Percentiles rank a stretch among this genome's conserved stretches.
These are phyloP conservation scores for Mortierella sp. DNA, from an alignment of 371 early-diverging fungal genomes.

Conservation along the genomic window DNA sequence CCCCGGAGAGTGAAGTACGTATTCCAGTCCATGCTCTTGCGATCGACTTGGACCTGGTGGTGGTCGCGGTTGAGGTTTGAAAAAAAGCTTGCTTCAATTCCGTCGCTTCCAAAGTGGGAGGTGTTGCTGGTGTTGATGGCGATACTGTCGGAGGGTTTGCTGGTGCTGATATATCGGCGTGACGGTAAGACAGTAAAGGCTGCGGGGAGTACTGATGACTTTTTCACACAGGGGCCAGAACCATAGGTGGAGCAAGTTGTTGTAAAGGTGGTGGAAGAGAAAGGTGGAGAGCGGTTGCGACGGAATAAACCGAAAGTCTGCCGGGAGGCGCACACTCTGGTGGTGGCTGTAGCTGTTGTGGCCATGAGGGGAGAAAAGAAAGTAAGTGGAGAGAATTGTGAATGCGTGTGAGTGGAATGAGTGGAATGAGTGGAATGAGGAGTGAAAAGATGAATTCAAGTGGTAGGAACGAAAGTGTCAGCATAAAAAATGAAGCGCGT, in stretches of 20 bases:
- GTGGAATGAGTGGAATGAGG: not conserved
- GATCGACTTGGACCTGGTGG: not conserved
- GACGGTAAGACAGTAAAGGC: not conserved
- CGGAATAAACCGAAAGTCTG: not conserved
- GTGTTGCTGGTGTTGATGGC: not conserved
- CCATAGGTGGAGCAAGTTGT: not conserved
- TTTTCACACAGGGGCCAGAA: not conserved
- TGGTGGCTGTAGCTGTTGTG: not conserved
- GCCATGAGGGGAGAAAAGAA: not conserved
- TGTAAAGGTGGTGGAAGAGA: not conserved
- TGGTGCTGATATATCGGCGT: not conserved
- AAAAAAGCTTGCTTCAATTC: not conserved
- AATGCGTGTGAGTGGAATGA: not conserved
- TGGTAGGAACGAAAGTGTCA: not conserved
- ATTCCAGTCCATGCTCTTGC: slow-evolving; percentile 67
- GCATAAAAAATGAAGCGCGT: not conserved
- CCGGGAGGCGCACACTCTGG: not conserved
- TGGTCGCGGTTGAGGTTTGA: not conserved
- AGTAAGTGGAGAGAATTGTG: not conserved
- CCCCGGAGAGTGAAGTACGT: slow-evolving; percentile 85
- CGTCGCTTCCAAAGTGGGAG: not conserved
- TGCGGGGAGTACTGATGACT: not conserved
- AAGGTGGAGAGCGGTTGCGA: not conserved
- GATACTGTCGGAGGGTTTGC: not conserved
- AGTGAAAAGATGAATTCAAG: not conserved